Evolutionary conservation across 1,284 basidiomycete genomes (phyloP).

Genomic region (Cryptococcus sp.): DNA sequence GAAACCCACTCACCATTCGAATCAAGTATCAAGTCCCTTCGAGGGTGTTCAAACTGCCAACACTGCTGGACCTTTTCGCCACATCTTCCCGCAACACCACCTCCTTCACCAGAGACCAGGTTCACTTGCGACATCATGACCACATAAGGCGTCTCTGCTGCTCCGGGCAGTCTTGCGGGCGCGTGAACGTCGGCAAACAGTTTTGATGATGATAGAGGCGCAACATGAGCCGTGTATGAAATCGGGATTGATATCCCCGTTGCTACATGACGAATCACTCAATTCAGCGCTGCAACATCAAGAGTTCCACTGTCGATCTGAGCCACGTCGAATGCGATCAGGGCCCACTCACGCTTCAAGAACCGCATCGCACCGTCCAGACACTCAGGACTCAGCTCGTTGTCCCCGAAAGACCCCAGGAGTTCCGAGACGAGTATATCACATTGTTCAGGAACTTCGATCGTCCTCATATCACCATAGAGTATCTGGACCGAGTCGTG

Average conservation of each 20-base stretch:
- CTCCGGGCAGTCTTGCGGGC: conserved; percentile 57
- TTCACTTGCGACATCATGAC: conserved; percentile 96
- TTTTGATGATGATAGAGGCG: conserved; percentile 90
- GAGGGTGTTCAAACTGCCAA: conserved; percentile 96
- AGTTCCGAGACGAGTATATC: conserved; percentile 97
- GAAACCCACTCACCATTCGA: conserved; percentile 60
- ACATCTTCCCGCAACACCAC: conserved; percentile 61
- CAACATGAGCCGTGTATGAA: conserved; percentile 91
- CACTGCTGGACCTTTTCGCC: conserved; percentile 87
- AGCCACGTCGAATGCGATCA: not conserved
- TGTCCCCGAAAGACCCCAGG: conserved; percentile 96
- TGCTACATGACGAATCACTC: not conserved
- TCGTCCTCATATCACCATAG: conserved; percentile 89
- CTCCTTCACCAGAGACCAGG: conserved; percentile 72
- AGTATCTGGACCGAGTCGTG: conserved; percentile 74
- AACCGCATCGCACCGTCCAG: conserved; percentile 92
- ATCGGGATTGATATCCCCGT: conserved; percentile 90
- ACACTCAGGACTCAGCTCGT: conserved; percentile 97
- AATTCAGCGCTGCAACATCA: not conserved
- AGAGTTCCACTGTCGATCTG: not conserved
- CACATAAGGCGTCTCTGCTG: conserved; percentile 93
- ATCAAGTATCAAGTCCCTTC: conserved; percentile 73
- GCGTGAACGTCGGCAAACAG: conserved; percentile 72
- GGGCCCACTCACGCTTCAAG: conserved; percentile 70
- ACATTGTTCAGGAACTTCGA: conserved; percentile 76